phyloP scores from a whole-genome alignment of 345 rosid genomes.

The Balakata baccata region DNA sequence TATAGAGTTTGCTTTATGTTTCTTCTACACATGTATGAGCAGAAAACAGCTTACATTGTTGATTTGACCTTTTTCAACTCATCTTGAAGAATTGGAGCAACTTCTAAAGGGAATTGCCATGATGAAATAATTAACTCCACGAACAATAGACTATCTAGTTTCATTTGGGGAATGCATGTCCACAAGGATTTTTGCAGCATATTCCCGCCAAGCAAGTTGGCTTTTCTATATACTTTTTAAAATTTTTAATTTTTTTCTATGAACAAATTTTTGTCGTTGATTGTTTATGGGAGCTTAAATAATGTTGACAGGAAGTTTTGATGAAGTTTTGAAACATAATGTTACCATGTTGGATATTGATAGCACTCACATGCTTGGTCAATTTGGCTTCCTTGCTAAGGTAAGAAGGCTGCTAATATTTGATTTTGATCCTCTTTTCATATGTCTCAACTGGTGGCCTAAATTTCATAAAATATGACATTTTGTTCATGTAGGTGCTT shows the following conservation, averaged over 20 bases:
- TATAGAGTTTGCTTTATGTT: no score
- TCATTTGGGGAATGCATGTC: constrained; percentile 99
- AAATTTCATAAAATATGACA: neutral
- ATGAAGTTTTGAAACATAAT: constrained; percentile 91
- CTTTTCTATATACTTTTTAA: neutral
- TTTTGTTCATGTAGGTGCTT: constrained; percentile 56
- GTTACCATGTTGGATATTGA: constrained; percentile 98
- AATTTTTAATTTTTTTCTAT: no score
- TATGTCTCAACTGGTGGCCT: constrained; percentile 1
- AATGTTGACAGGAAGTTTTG: no score
- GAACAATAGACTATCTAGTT: constrained; percentile 82
- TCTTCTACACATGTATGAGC: neutral
- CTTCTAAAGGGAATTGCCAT: constrained; percentile 89
- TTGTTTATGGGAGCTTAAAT: no score
- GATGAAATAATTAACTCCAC: constrained; percentile 91
- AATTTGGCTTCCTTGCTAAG: constrained; percentile 96
- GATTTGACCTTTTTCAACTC: constrained; percentile 40
- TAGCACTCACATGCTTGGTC: constrained; percentile 99
- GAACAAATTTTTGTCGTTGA: neutral
- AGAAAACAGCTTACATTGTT: neutral
- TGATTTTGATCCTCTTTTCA: constrained; percentile 10
- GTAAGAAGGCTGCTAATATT: constrained; percentile 30
- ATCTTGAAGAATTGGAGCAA: constrained; percentile 79
- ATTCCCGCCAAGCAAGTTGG: constrained; percentile 76
- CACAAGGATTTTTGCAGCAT: constrained; percentile 92